phyloP scores from a whole-genome alignment of 768 basidiomycete genomes.

The Megacollybia marginata region DNA sequence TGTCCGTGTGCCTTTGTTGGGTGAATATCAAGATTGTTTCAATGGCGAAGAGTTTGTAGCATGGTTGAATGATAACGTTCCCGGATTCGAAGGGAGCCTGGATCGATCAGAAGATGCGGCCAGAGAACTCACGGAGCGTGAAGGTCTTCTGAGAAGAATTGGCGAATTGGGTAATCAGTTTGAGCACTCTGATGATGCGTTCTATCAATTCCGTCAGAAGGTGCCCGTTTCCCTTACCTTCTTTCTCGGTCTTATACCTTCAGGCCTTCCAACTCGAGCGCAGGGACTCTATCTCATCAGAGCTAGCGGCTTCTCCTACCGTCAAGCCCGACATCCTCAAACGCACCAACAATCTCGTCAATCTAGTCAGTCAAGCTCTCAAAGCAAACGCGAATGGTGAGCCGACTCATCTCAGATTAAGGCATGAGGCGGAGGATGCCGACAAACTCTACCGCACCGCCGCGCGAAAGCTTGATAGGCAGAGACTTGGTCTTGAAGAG shows the following conservation, averaged over 20 bases:
- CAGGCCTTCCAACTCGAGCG: constrained; percentile 57
- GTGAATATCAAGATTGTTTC: constrained; percentile 83
- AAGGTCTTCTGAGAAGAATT: constrained; percentile 58
- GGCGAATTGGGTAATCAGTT: constrained; percentile 82
- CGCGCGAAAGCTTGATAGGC: constrained; percentile 77
- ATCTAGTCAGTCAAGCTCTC: constrained; percentile 67
- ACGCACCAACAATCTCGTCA: constrained; percentile 62
- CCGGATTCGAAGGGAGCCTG: constrained; percentile 68
- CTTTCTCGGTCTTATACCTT: not conserved
- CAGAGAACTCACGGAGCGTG: constrained; percentile 52
- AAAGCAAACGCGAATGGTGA: constrained; percentile 44
- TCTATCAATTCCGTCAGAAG: constrained; percentile 79
- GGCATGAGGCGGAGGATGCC: constrained; percentile 75
- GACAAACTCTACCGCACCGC: constrained; percentile 74
- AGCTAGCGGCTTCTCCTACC: constrained; percentile 15
- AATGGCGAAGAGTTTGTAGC: constrained; percentile 83
- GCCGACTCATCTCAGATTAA: constrained; percentile 60
- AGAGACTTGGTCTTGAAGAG: constrained; percentile 82
- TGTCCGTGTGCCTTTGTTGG: constrained; percentile 70
- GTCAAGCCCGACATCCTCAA: constrained; percentile 43
- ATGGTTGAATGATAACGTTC: constrained; percentile 76
- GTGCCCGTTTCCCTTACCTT: constrained; percentile 25
- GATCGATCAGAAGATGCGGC: constrained; percentile 77
- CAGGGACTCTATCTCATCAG: constrained; percentile 14
- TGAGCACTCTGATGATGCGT: constrained; percentile 71